Conservation (phyloP, 192 early-diverging fungal species). For the Umbelopsis ramanniana region DNA sequence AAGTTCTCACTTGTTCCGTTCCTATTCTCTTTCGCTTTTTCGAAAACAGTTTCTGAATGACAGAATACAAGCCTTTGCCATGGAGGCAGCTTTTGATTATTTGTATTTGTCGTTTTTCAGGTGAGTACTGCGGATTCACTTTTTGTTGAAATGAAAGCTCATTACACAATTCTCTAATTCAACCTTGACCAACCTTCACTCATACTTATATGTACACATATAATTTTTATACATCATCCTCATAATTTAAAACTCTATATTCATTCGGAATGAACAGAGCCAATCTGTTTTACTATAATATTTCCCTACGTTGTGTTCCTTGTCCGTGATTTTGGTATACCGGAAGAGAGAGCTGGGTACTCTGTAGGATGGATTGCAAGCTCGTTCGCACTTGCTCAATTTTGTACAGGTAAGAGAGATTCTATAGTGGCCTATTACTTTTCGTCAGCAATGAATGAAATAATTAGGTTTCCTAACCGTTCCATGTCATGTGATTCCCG, state of each 20-base stretch:
- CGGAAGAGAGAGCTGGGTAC: conserved; percentile 56
- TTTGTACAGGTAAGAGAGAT: conserved; percentile 41
- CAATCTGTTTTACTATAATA: conserved; percentile 28
- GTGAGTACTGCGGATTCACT: neutral
- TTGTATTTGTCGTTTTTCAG: conserved; percentile 27
- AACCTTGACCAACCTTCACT: neutral
- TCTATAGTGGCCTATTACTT: neutral
- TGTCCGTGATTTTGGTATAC: conserved; percentile 70
- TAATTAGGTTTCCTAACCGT: neutral
- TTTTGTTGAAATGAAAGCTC: neutral
- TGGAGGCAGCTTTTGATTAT: conserved; percentile 23
- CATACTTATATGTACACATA: neutral
- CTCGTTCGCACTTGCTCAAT: conserved; percentile 57
- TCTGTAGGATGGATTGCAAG: conserved; percentile 52
- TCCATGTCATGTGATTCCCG: neutral
- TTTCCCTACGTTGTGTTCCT: conserved; percentile 25
- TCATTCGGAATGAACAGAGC: neutral
- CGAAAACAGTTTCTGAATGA: neutral
- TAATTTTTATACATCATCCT: neutral
- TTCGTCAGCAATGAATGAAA: neutral
- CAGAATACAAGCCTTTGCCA: conserved; percentile 8
- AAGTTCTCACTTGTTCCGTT: neutral
- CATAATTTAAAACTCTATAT: neutral
- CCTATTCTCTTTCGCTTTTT: neutral
- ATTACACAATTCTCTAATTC: neutral